Percentiles rank a stretch among this genome's conserved stretches.
phyloP scores from a whole-genome alignment of 78 protist genomes.

The Dictyostelium firmibasis region DNA sequence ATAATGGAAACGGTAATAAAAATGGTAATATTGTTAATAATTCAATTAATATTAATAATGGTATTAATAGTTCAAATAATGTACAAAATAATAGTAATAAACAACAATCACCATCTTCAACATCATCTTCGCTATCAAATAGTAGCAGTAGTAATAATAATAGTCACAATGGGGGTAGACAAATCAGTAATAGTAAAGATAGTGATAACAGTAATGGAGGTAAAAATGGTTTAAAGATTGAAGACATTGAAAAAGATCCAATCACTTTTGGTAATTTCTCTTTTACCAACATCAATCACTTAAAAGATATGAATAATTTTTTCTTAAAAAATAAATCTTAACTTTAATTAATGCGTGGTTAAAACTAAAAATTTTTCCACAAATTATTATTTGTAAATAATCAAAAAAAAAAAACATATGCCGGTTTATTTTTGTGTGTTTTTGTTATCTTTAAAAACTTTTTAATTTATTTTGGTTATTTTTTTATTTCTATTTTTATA shows the following conservation, averaged over 20 bases:
- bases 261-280: constrained; percentile 70
- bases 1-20: neutral
- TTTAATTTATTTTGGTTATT: too few relatives aligned
- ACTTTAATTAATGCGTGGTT: neutral
- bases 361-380: neutral
- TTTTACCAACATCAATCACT: constrained; percentile 61
- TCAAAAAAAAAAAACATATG: neutral
- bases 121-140: neutral
- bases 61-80: neutral
- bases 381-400: neutral
- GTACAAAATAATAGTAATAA: neutral
- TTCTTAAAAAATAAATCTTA: constrained; percentile 40
- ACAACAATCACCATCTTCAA: neutral
- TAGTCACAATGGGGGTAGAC: neutral
- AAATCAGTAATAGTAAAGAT: constrained; percentile 18
- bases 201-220: neutral
- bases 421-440: too few relatives aligned
- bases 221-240: neutral
- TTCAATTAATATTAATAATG: neutral
- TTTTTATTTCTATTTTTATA: too few relatives aligned
- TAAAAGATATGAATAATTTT: constrained; percentile 68
- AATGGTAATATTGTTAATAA: neutral
- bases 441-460: too few relatives aligned
- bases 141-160: neutral
- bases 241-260: constrained; percentile 45